Percentiles rank a stretch among this genome's conserved stretches.
These are phyloP conservation scores for Rutstroemia sp. DNA, from an alignment of 2,329 filamentous ascomycete species.

Conservation along the genomic window DNA sequence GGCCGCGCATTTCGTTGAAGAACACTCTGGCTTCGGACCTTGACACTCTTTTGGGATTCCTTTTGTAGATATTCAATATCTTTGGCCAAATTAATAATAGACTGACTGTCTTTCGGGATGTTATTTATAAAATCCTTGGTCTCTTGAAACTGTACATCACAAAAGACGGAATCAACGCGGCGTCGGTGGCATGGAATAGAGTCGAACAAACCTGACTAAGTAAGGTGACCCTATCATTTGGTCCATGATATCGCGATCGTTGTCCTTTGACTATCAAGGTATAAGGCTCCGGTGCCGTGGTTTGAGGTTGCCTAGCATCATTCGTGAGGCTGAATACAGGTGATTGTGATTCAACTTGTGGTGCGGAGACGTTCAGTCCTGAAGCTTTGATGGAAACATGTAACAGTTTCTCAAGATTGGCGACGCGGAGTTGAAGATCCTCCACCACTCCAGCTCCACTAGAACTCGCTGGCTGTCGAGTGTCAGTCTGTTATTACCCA, in stretches of 20 bases:
- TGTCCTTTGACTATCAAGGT: constrained; percentile 4
- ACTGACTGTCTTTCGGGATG: background rate
- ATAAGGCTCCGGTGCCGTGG: background rate
- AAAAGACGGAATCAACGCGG: background rate
- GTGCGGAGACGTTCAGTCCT: no score
- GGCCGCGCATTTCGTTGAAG: background rate
- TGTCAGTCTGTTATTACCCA: background rate
- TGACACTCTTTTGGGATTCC: constrained; percentile 3
- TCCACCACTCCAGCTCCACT: background rate
- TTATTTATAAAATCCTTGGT: constrained; percentile 7
- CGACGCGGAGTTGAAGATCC: constrained; percentile 6
- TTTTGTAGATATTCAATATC: constrained; percentile 11
- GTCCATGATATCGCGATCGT: constrained; percentile 7
- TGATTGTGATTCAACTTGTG: background rate
- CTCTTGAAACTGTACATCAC: background rate
- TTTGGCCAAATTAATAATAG: constrained; percentile 1
- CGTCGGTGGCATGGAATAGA: background rate
- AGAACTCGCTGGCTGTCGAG: background rate
- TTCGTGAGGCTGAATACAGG: background rate
- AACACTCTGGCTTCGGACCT: constrained; percentile 4
- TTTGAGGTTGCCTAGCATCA: background rate
- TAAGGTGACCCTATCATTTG: constrained; percentile 8
- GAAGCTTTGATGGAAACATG: background rate
- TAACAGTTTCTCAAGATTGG: constrained; percentile 5
- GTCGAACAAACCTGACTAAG: background rate